Evolutionary conservation across 2,329 filamentous ascomycete species (phyloP), one percentile per base, ranked within the genome.

Genomic region (Alternaria brassicicola): DNA sequence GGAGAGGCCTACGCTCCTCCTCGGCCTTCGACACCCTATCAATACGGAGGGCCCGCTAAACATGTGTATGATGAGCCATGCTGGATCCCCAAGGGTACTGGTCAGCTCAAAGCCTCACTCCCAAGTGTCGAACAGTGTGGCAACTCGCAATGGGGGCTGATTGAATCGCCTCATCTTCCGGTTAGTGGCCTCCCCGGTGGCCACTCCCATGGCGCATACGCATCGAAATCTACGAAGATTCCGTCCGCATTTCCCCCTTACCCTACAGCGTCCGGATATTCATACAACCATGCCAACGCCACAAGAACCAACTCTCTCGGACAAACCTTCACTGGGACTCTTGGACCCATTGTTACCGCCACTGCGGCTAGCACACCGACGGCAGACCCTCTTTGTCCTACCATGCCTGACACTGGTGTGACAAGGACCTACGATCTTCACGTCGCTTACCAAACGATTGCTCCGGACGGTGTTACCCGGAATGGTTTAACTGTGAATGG

Each of bases 391-490:
- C 54, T 50, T 26, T 72, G 65, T 54, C 67, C 65, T 2, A 63
- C 49, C 15, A 72, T 76, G 63, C 74, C 74, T 5, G 63, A 76
- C 28, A 76, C 73, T 25, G 71, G 72, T 43, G 65, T 75, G 1
- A 76, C 72, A 3, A 64, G 73, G 4, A 68, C 68, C 9, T 75
- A 73, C 19, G 64, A 74, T 36, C 53, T 73, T 4, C 59, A 65
- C 17, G 60, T 71, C 3, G 60, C 69, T 23, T 71, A 72, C 52
- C 69, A 73, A 30, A 72, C 69, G 1, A 68, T 70, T 43, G 64
- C 70, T 19, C 72, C 72, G 2, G 71, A 75, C 61, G 69, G 72
- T 54, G 67, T 73, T 12, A 65, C 62, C 1, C 66, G 68, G 23
- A 67, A 72, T 21, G 71, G 66, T 4, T 19, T 75, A n/a, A 64